These are phyloP conservation scores for Phanerochaete carnosa DNA, from an alignment of 768 basidiomycete species.

Conservation along the genomic window DNA sequence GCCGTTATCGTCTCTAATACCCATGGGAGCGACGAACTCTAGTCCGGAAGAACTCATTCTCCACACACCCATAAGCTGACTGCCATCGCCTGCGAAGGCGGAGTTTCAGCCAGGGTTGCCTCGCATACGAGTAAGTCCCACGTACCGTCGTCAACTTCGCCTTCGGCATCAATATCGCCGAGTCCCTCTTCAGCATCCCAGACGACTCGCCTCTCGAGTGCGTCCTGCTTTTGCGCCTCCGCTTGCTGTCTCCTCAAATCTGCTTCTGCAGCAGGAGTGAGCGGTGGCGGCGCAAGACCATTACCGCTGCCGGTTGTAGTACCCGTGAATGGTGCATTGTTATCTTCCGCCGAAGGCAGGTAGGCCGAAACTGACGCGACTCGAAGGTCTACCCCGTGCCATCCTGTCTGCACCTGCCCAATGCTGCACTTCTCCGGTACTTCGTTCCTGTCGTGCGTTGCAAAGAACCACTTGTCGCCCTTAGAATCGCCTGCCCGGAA, in stretches of 20 bases:
- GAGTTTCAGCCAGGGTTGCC: background rate
- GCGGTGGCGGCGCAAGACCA: constrained; percentile 31
- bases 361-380: constrained; percentile 73
- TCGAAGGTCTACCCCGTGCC: constrained; percentile 72
- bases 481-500: constrained; percentile 70
- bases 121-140: background rate
- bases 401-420: constrained; percentile 66
- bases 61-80: constrained; percentile 3
- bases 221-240: constrained; percentile 61
- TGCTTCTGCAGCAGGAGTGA: constrained; percentile 60
- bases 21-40: constrained; percentile 42
- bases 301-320: constrained; percentile 26
- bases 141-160: constrained; percentile 46
- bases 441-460: constrained; percentile 71
- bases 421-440: constrained; percentile 70
- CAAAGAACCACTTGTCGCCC: constrained; percentile 78
- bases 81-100: background rate
- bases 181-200: constrained; percentile 57
- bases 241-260: constrained; percentile 48
- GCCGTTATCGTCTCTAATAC: constrained; percentile 56
- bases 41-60: background rate
- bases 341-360: constrained; percentile 63
- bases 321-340: constrained; percentile 54
- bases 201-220: constrained; percentile 54
- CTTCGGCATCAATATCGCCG: constrained; percentile 52